Evolutionary conservation across 768 basidiomycete genomes (phyloP), one percentile per base, ranked within the genome.

Genomic region (Tubosaeta sp.): DNA sequence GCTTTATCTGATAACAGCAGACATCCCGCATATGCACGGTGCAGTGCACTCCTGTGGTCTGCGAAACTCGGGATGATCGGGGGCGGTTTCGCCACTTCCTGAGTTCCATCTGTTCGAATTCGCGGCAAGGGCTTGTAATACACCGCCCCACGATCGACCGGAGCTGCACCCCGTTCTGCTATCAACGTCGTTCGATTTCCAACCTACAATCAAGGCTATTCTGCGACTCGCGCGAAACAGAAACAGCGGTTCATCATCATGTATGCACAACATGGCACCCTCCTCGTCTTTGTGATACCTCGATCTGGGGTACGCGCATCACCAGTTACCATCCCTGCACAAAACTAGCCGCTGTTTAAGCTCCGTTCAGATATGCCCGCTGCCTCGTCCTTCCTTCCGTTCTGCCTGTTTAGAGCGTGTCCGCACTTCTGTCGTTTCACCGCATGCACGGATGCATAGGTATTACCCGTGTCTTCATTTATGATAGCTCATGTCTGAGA

Each of bases 21-120:
- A 41, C 36, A 8, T 29, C 24, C 51, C 45, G 48, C 31, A 53
- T 40, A 7, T 29, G 18, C 31, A 45, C 44, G 36, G 16, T 59
- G 64, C 59, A 45, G 54, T 59, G 61, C 55, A 43, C 46, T 48
- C 51, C 63, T 66, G 64, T 64, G 64, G 63, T 66, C 52, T 44
- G 18, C 46, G 63, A 57, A 54, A 53, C 57, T 50, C 39, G 45
- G 14, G n/a, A 54, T 56, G 63, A 65, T 66, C 63, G 63, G 64
- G 54, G 57, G 61, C 57, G 55, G 52, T 53, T 53, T 51, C 39
- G 40, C 49, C 51, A 30, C 53, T 64, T 59, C 54, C 52, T 29
- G 49, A 34, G 21, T 46, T 53, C 52, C 45, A 40, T 48, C 48
- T 50, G 45, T 64, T 50, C 40, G 32, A 63, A 27, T 53, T 48